These are phyloP conservation scores for Geotrichum carabidarum DNA, from an alignment of 1,139 yeast species.

Conservation along the genomic window DNA sequence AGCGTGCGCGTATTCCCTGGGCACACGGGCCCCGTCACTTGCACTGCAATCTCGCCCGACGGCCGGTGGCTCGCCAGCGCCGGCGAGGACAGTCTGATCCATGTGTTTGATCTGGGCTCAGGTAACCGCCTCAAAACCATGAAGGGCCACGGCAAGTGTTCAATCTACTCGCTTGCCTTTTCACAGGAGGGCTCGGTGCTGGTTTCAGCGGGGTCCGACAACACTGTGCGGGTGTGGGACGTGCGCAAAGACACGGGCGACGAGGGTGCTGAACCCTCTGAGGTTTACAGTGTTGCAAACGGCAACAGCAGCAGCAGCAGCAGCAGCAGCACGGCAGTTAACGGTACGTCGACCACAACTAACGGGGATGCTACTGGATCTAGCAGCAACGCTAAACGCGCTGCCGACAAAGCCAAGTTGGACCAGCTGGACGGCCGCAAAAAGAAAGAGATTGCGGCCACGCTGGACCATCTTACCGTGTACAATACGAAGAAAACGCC, in stretches of 20 bases:
- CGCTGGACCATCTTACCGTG: slow-evolving; percentile 87
- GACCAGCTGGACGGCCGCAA: slow-evolving; percentile 40
- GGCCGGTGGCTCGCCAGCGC: slow-evolving; percentile 96
- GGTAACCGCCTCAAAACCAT: slow-evolving; percentile 73
- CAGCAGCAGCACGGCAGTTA: neutral
- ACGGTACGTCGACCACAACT: neutral
- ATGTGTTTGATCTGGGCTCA: slow-evolving; percentile 91
- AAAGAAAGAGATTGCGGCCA: slow-evolving; percentile 67
- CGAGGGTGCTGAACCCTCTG: slow-evolving; percentile 67
- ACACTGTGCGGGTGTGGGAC: slow-evolving; percentile 94
- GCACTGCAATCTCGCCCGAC: slow-evolving; percentile 88
- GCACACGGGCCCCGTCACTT: slow-evolving; percentile 81
- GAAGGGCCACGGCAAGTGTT: slow-evolving; percentile 87
- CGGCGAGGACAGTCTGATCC: slow-evolving; percentile 85
- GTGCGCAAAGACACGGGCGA: slow-evolving; percentile 74
- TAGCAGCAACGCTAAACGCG: neutral
- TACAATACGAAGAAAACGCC: slow-evolving; percentile 93
- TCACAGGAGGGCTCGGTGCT: slow-evolving; percentile 84
- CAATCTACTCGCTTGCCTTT: slow-evolving; percentile 80
- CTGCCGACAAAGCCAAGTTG: neutral
- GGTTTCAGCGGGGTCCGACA: slow-evolving; percentile 91
- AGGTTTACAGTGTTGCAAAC: slow-evolving; percentile 41
- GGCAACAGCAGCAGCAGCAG: neutral
- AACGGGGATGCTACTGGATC: neutral
- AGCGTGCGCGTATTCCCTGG: slow-evolving; percentile 94